These are phyloP conservation scores for Ceratobasidium sp. DNA, from an alignment of 1,284 basidiomycete species.

Conservation along the genomic window DNA sequence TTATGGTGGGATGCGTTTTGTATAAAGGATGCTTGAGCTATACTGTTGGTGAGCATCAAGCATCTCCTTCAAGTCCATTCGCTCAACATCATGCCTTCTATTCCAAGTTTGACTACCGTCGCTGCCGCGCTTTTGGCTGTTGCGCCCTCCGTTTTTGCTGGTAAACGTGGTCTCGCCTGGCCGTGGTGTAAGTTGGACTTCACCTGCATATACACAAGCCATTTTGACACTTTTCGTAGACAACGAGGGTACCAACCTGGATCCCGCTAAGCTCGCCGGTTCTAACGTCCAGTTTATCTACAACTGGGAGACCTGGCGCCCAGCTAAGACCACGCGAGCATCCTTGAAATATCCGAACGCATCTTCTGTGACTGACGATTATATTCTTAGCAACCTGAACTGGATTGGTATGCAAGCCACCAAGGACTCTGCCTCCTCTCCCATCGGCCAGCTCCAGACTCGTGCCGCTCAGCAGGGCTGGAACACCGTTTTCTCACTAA, in stretches of 20 bases:
- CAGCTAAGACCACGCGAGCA: slow-evolving; percentile 18
- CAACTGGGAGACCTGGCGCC: slow-evolving; percentile 43
- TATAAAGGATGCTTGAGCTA: too few species aligned
- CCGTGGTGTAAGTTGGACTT: slow-evolving; percentile 35
- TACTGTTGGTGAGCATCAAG: too few species aligned
- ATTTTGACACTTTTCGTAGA: not conserved
- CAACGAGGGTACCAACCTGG: slow-evolving; percentile 24
- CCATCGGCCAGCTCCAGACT: slow-evolving; percentile 37
- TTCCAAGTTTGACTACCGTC: not conserved
- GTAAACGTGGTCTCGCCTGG: slow-evolving; percentile 41
- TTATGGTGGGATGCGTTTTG: too few species aligned
- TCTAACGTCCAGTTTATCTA: slow-evolving; percentile 16
- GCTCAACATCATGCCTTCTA: too few species aligned
- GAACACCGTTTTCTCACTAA: slow-evolving; percentile 44
- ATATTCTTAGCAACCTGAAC: slow-evolving; percentile 31
- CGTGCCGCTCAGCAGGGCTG: slow-evolving; percentile 42
- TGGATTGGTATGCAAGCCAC: slow-evolving; percentile 40
- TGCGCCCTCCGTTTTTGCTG: not conserved
- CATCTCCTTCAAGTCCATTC: too few species aligned
- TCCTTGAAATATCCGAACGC: too few species aligned
- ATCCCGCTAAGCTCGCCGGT: not conserved
- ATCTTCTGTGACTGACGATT: too few species aligned
- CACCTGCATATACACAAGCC: too few species aligned
- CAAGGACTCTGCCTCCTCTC: slow-evolving; percentile 39
- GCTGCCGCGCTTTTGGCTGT: slow-evolving; percentile 14